Conservation (phyloP, 148 eudicot species). For the Talinum fruticosum region DNA sequence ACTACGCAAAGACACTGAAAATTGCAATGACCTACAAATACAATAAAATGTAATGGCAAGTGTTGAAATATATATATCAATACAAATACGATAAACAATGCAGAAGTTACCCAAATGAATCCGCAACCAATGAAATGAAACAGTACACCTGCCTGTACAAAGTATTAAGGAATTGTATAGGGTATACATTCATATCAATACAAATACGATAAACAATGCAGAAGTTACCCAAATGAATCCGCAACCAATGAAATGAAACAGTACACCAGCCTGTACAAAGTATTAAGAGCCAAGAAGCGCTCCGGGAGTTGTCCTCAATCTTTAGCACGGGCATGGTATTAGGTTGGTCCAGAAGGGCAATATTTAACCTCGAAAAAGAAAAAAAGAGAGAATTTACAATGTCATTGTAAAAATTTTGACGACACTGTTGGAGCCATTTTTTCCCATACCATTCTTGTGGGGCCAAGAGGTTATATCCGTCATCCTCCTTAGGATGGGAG, state of each 20-base stretch:
- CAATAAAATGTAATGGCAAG: too few species aligned
- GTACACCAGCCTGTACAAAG: conserved; percentile 20
- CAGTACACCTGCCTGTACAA: conserved; percentile 22
- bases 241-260: conserved; percentile 18
- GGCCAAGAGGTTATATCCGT: neutral
- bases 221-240: conserved; percentile 11
- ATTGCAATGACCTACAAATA: too few species aligned
- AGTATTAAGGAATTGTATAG: neutral
- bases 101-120: conserved; percentile 10
- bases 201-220: neutral
- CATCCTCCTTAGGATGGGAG: neutral
- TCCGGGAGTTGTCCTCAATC: neutral
- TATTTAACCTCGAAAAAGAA: neutral
- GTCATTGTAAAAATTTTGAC: neutral
- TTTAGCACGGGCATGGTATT: neutral
- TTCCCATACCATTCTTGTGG: neutral
- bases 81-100: too few species aligned
- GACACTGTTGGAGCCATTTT: neutral
- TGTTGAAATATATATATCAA: too few species aligned
- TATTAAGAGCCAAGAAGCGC: neutral
- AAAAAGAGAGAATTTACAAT: neutral
- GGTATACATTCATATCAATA: neutral
- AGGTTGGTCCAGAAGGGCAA: neutral
- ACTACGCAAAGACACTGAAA: too few species aligned
- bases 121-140: conserved; percentile 16